A percentile compares a stretch with the other conserved stretches of the same genome.
phyloP scores from a whole-genome alignment of 2,329 filamentous ascomycete genomes.

The Claviceps pazoutovae region DNA sequence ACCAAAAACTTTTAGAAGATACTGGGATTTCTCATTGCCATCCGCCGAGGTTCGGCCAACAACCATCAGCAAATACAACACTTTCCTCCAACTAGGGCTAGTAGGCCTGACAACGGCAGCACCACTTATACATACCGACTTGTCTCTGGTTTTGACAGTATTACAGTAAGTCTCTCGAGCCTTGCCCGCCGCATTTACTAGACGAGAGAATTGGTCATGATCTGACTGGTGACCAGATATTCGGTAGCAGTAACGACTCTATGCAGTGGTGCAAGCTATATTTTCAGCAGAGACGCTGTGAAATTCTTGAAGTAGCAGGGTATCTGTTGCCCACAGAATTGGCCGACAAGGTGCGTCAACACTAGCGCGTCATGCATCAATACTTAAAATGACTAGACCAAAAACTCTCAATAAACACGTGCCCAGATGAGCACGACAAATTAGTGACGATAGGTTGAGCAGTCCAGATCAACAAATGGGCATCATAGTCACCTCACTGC shows the following conservation, averaged over 20 bases:
- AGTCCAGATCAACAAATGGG: too few species aligned
- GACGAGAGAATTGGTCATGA: neutral
- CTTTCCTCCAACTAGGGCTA: slow-evolving; percentile 74
- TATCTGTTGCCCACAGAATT: too few species aligned
- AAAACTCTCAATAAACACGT: too few species aligned
- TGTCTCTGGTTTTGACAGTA: slow-evolving; percentile 39
- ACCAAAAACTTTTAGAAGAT: slow-evolving; percentile 81
- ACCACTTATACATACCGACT: slow-evolving; percentile 53
- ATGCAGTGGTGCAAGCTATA: slow-evolving; percentile 88
- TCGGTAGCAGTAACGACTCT: slow-evolving; percentile 78
- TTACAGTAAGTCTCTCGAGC: slow-evolving; percentile 42
- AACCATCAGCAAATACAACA: slow-evolving; percentile 82
- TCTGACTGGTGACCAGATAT: slow-evolving; percentile 37
- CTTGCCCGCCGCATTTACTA: neutral
- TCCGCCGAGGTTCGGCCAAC: slow-evolving; percentile 75
- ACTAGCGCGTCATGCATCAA: too few species aligned
- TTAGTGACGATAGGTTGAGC: too few species aligned
- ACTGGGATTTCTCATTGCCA: slow-evolving; percentile 95
- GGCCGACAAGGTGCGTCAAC: too few species aligned
- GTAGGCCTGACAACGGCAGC: slow-evolving; percentile 74
- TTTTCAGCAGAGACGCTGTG: slow-evolving; percentile 78
- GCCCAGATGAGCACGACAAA: too few species aligned
- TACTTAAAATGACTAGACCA: too few species aligned
- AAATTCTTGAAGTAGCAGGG: slow-evolving; percentile 50
- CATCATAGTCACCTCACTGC: too few species aligned